A percentile compares a stretch with the other conserved stretches of the same genome.
These are phyloP conservation scores for Arthromyces matolae DNA, from an alignment of 768 basidiomycete species.

Conservation along the genomic window DNA sequence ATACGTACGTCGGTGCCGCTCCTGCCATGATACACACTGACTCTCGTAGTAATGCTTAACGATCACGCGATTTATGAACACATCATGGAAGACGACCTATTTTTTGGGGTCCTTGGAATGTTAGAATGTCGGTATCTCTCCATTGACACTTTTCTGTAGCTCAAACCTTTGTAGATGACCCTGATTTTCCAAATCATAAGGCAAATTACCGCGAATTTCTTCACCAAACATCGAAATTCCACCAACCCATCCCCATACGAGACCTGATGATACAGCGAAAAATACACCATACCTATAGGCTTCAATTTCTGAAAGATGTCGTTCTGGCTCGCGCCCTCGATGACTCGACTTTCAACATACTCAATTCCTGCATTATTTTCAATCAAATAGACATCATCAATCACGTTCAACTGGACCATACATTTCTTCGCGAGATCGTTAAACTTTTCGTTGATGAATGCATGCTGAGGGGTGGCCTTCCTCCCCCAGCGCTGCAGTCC, in stretches of 20 bases:
- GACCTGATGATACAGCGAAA: slow-evolving; percentile 76
- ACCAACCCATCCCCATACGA: slow-evolving; percentile 82
- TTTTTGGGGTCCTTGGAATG: slow-evolving; percentile 91
- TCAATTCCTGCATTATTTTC: slow-evolving; percentile 97
- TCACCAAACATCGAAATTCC: slow-evolving; percentile 75
- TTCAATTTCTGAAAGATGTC: slow-evolving; percentile 97
- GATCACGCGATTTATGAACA: slow-evolving; percentile 94
- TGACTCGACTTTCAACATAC: slow-evolving; percentile 94
- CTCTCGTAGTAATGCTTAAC: slow-evolving; percentile 78
- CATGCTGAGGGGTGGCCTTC: slow-evolving; percentile 42
- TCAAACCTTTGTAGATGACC: slow-evolving; percentile 65
- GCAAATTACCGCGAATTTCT: slow-evolving; percentile 97
- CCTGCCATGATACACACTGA: slow-evolving; percentile 3
- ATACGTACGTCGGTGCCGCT: slow-evolving; percentile 55
- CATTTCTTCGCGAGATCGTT: slow-evolving; percentile 77
- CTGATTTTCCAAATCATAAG: slow-evolving; percentile 94
- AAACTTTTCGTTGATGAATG: slow-evolving; percentile 71
- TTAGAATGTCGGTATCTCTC: slow-evolving; percentile 78
- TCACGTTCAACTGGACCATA: slow-evolving; percentile 75
- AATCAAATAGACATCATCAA: slow-evolving; percentile 98
- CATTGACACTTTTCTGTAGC: slow-evolving; percentile 8
- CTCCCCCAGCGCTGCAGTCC: slow-evolving; percentile 19
- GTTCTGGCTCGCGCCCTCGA: slow-evolving; percentile 93
- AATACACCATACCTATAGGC: slow-evolving; percentile 94
- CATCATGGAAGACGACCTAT: slow-evolving; percentile 88